phyloP scores from a whole-genome alignment of 257 asterid genomes.

The Solanum pinnatisectum region DNA sequence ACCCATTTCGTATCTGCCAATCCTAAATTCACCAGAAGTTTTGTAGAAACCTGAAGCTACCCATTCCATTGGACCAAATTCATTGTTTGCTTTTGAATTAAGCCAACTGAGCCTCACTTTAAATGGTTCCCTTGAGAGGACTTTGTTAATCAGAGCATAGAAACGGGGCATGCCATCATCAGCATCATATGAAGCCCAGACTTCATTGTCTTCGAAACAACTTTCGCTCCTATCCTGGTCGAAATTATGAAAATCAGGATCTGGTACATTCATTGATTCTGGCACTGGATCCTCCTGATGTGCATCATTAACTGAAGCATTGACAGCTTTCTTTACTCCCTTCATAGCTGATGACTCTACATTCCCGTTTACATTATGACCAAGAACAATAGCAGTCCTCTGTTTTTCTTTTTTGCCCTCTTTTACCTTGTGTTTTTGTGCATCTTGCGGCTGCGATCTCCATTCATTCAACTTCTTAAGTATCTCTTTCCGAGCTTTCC shows the following conservation, averaged over 20 bases:
- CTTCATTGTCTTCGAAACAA: slow-evolving; percentile 16
- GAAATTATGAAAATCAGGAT: slow-evolving; percentile 31
- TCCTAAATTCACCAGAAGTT: slow-evolving; percentile 24
- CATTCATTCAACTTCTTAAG: slow-evolving; percentile 27
- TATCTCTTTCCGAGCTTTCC: slow-evolving; percentile 42
- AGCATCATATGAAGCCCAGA: slow-evolving; percentile 31
- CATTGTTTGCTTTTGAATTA: slow-evolving; percentile 19
- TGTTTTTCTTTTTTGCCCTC: slow-evolving; percentile 21
- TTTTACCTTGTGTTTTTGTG: slow-evolving; percentile 19
- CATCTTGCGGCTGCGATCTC: slow-evolving; percentile 14
- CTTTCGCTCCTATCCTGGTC: slow-evolving; percentile 18
- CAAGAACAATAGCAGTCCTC: slow-evolving; percentile 8
- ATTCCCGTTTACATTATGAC: slow-evolving; percentile 24
- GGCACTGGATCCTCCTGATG: slow-evolving; percentile 5
- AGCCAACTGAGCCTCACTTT: slow-evolving; percentile 25
- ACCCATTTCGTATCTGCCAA: slow-evolving; percentile 9
- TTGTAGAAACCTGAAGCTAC: slow-evolving; percentile 21
- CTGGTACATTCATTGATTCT: slow-evolving; percentile 63
- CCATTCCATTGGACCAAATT: slow-evolving; percentile 20
- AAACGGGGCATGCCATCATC: slow-evolving; percentile 27
- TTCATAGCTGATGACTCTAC: slow-evolving; percentile 19
- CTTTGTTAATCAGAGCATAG: slow-evolving; percentile 18
- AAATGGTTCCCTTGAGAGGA: slow-evolving; percentile 16
- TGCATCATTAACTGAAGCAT: slow-evolving; percentile 17
- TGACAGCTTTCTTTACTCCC: slow-evolving; percentile 9